Base-by-base conservation (phyloP, 306 rosid genomes). In the Lathyrus oleraceus region DNA sequence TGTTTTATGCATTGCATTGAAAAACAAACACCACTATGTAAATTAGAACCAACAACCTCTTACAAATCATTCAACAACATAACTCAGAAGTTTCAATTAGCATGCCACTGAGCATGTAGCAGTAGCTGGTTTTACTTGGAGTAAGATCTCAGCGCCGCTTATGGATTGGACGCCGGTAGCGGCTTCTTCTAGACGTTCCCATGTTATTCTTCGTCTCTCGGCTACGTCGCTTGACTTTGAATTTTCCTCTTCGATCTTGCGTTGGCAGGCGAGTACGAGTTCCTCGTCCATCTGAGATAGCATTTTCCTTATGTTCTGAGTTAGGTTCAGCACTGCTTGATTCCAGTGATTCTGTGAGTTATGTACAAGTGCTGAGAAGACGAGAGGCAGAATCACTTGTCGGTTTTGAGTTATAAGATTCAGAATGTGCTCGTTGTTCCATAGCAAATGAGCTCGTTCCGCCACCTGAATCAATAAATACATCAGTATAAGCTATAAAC, bases 351-450 rank as follows among this genome's bases (percentile, higher is more conserved):
- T 89, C 68, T 82, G 86, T 14, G 91, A 61, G 70, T 95, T 95
- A 62, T 78, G 85, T 81, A 86, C 91, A 52, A 95, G 87, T 21
- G 99, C 89, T n/a, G 97, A 81, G 78, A 89, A 82, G 39, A 95
- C 97, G 0, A 95, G 86, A 1, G 99, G 99, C 67, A 95, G 56
- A 61, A 95, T 89, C 74, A 76, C 86, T 66, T 95, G 92, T 69
- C 89, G 84, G 86, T 95, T 95, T n/a, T 89, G 89, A 2, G 85
- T 81, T 13, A 91, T 78, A 39, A 91, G 95, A 51, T 87, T 87
- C 15, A 89, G 87, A 75, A 95, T 67, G 79, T 86, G 96, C 78
- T 91, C 99, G 0, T 95, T 95, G 83, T 89, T 95, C 99, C 97
- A 95, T 42, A 95, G 85, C 85, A 95, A 81, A 82, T 91, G 99